These are phyloP conservation scores for Parsonsia alboflavescens DNA, from an alignment of 257 asterid species.

Conservation along the genomic window DNA sequence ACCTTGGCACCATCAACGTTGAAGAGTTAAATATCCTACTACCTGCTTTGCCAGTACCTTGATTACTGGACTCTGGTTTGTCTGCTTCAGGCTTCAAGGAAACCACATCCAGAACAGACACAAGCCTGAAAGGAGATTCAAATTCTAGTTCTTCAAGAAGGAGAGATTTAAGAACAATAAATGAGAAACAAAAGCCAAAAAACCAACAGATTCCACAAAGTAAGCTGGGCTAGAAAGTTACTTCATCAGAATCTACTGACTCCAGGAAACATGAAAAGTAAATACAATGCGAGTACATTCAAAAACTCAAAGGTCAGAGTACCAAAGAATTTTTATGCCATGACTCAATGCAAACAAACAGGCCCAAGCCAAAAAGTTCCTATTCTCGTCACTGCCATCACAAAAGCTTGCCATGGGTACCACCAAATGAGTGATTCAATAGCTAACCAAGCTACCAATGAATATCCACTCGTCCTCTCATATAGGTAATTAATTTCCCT, in stretches of 20 bases:
- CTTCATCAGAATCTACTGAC: background rate
- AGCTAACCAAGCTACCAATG: background rate
- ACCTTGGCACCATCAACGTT: slow-evolving; percentile 82
- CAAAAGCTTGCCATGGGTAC: background rate
- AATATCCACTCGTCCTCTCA: background rate
- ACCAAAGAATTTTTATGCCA: background rate
- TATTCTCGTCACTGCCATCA: background rate
- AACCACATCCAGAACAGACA: slow-evolving; percentile 70
- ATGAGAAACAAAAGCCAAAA: background rate
- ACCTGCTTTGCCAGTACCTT: slow-evolving; percentile 33
- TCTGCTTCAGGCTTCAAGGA: slow-evolving; percentile 78
- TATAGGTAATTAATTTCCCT: background rate
- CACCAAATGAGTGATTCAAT: background rate
- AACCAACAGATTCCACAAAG: background rate
- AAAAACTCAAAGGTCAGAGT: background rate
- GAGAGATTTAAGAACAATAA: background rate
- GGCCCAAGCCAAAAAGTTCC: background rate
- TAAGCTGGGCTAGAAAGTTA: background rate
- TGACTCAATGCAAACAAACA: background rate
- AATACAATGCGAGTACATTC: background rate
- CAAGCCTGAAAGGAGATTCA: slow-evolving; percentile 47
- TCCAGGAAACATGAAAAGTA: background rate
- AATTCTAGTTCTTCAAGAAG: slow-evolving; percentile 2
- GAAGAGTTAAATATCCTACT: slow-evolving; percentile 64
- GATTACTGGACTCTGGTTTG: slow-evolving; percentile 37